A percentile compares a stretch with the other conserved stretches of the same genome.
Conservation (phyloP, 768 basidiomycete genomes). For the Podaxis mareebaensis region DNA sequence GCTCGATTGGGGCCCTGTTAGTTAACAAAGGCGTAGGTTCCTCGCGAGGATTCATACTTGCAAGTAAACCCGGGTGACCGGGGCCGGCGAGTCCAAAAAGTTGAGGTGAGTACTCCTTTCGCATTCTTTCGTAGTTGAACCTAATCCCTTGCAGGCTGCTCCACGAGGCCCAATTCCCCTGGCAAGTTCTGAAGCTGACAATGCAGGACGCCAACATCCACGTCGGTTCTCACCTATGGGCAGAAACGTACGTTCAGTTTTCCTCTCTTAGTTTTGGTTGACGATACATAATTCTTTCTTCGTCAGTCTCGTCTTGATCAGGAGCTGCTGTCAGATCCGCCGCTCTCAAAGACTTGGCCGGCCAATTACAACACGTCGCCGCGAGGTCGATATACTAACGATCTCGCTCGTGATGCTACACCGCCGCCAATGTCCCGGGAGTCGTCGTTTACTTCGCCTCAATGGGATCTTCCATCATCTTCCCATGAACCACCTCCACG, state of each 20-base stretch:
- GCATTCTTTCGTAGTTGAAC: neutral
- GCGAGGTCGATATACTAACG: neutral
- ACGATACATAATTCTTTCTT: neutral
- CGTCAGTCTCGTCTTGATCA: conserved; percentile 2
- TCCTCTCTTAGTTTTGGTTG: neutral
- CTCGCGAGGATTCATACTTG: neutral
- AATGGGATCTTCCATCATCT: conserved; percentile 7
- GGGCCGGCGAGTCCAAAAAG: neutral
- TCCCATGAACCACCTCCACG: conserved; percentile 7
- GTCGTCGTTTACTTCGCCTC: conserved; percentile 6
- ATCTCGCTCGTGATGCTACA: conserved; percentile 1
- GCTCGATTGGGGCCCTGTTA: neutral
- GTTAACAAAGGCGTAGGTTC: neutral
- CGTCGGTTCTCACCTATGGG: neutral
- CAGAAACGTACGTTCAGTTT: conserved; percentile 1
- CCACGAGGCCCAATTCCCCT: neutral
- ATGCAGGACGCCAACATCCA: neutral
- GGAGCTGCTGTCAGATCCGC: neutral
- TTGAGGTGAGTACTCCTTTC: neutral
- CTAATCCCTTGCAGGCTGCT: neutral
- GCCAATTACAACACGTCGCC: conserved; percentile 2
- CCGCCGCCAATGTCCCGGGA: conserved; percentile 4
- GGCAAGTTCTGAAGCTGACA: neutral
- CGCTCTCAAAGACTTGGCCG: neutral
- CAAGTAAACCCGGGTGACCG: neutral